Evolutionary conservation across 2,329 filamentous ascomycete species (phyloP).

Genomic region (Dactylellina drechsleri): DNA sequence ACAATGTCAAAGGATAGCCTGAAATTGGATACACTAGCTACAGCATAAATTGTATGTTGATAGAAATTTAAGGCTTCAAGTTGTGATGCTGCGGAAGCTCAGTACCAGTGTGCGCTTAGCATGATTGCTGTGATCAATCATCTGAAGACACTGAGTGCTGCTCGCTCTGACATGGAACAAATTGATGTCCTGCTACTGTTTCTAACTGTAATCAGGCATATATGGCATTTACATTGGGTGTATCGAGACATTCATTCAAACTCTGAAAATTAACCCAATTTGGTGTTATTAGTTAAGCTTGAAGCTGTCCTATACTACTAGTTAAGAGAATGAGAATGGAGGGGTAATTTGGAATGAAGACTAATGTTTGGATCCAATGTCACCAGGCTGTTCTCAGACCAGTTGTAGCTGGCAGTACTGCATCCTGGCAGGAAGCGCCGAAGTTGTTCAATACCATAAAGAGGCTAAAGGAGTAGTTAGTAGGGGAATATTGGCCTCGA

Average conservation of each 20-base stretch:
- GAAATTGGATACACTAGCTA: too few species aligned
- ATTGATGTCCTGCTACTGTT: conserved; percentile 2
- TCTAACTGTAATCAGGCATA: conserved; percentile 10
- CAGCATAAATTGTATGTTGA: not conserved
- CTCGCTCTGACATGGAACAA: not conserved
- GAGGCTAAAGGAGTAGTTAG: not conserved
- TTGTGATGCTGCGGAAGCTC: conserved; percentile 1
- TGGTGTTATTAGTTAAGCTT: not conserved
- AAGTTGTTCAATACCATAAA: not conserved
- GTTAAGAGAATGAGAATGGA: too few species aligned
- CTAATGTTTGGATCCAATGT: too few species aligned
- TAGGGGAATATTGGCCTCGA: not conserved
- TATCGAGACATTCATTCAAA: not conserved
- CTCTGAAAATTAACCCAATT: conserved; percentile 1
- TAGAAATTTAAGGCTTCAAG: conserved; percentile 3
- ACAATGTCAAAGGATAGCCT: too few species aligned
- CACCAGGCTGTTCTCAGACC: not conserved
- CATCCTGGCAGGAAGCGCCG: not conserved
- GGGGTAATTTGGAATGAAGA: too few species aligned
- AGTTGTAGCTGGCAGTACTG: not conserved
- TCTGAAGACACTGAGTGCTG: not conserved
- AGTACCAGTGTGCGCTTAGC: conserved; percentile 2
- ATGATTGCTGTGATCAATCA: not conserved
- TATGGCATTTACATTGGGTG: conserved; percentile 11
- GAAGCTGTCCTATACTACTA: too few species aligned